A percentile compares a stretch with the other conserved stretches of the same genome.
Conservation (phyloP, 257 asterid species). For the Solanum megistacrolobum region DNA sequence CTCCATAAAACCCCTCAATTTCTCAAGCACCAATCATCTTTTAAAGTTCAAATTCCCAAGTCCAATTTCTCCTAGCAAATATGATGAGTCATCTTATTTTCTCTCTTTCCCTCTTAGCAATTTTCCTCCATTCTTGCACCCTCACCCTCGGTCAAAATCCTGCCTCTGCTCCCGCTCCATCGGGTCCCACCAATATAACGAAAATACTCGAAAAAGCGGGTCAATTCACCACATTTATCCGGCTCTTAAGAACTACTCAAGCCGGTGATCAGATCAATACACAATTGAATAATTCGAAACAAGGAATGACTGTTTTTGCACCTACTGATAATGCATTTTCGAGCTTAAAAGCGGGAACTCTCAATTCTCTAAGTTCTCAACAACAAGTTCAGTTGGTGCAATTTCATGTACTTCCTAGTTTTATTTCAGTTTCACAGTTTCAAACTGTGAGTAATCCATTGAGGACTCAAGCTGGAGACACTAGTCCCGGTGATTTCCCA, state of each 20-base stretch:
- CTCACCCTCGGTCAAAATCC: constrained; percentile 36
- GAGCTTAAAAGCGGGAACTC: constrained; percentile 50
- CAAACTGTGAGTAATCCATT: constrained; percentile 83
- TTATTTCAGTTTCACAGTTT: constrained; percentile 53
- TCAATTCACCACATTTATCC: constrained; percentile 60
- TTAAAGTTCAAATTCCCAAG: not conserved
- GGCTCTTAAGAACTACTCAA: constrained; percentile 54
- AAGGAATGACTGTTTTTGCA: constrained; percentile 68
- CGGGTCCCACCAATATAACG: constrained; percentile 79
- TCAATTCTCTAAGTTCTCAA: constrained; percentile 62
- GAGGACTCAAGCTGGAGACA: constrained; percentile 80
- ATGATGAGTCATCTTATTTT: constrained; percentile 22
- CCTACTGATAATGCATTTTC: constrained; percentile 77
- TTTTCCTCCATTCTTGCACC: constrained; percentile 26
- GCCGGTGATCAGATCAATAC: constrained; percentile 60
- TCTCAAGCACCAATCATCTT: not conserved
- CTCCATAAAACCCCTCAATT: constrained; percentile 32
- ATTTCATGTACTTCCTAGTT: constrained; percentile 57
- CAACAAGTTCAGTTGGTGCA: constrained; percentile 56
- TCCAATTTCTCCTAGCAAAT: not conserved
- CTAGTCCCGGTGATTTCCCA: constrained; percentile 37
- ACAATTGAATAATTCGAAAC: constrained; percentile 75
- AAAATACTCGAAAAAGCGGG: constrained; percentile 88
- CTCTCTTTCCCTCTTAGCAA: constrained; percentile 5
- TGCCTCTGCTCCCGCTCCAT: constrained; percentile 45